Conservation (phyloP, 1,284 basidiomycete species). For the Spongiforma sp. region DNA sequence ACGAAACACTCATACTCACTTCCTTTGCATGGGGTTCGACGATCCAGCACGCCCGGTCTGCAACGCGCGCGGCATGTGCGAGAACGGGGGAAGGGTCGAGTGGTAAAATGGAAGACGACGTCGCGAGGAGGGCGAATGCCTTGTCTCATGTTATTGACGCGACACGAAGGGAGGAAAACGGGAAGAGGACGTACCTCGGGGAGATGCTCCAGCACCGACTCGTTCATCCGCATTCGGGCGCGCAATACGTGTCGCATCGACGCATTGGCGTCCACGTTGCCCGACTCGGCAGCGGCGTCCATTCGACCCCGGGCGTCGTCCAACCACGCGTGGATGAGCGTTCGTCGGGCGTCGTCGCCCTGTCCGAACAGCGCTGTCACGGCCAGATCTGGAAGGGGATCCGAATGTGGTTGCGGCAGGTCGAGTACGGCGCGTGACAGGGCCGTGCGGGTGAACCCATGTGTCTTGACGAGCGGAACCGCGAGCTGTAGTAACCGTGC, state of each 20-base stretch:
- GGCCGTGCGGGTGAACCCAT: slow-evolving; percentile 75
- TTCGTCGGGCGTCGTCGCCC: slow-evolving; percentile 66
- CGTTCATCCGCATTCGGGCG: slow-evolving; percentile 63
- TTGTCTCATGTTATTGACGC: slow-evolving; percentile 29
- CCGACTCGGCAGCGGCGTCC: slow-evolving; percentile 37
- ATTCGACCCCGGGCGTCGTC: slow-evolving; percentile 65
- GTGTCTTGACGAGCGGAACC: slow-evolving; percentile 60
- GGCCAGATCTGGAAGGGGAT: slow-evolving; percentile 69
- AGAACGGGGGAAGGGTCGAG: slow-evolving; percentile 65
- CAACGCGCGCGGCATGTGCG: slow-evolving; percentile 61
- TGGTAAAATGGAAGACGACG: slow-evolving; percentile 53
- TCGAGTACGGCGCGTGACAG: slow-evolving; percentile 68
- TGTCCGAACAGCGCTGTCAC: slow-evolving; percentile 75
- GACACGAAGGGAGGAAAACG: not conserved
- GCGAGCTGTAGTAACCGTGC: slow-evolving; percentile 60
- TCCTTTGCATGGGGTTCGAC: slow-evolving; percentile 56
- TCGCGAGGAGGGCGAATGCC: slow-evolving; percentile 69
- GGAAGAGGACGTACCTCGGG: slow-evolving; percentile 56
- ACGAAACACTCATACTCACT: slow-evolving; percentile 40
- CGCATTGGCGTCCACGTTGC: not conserved
- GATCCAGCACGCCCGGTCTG: slow-evolving; percentile 70
- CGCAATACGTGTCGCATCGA: slow-evolving; percentile 53
- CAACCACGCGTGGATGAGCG: slow-evolving; percentile 74
- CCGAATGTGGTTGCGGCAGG: slow-evolving; percentile 53
- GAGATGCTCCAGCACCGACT: slow-evolving; percentile 62